Percentiles rank a stretch among this genome's conserved stretches.
Conservation (phyloP, 2,329 filamentous ascomycete species). For the Diaporthe ampelina region DNA sequence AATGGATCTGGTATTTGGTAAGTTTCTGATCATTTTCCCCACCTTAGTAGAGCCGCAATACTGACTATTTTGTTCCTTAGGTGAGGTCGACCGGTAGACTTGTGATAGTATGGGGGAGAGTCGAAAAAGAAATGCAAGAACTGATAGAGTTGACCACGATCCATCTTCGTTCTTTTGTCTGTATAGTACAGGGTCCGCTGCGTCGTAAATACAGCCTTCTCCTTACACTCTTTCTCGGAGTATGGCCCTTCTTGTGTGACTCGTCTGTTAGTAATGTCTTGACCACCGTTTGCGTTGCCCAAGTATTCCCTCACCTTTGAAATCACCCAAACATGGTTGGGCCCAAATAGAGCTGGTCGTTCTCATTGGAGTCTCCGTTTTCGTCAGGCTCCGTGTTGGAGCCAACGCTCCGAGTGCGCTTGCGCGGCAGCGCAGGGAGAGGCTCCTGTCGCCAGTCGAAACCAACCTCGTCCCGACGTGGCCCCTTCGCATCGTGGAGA, state of each 20-base stretch:
- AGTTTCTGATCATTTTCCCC: slow-evolving; percentile 50
- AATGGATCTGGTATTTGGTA: slow-evolving; percentile 91
- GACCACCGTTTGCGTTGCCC: neutral
- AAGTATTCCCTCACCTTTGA: neutral
- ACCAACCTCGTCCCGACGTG: neutral
- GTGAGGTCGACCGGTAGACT: slow-evolving; percentile 72
- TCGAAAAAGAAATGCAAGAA: slow-evolving; percentile 46
- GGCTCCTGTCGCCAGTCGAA: neutral
- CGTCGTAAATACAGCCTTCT: slow-evolving; percentile 35
- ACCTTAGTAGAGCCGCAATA: slow-evolving; percentile 18
- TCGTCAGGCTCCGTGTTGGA: neutral
- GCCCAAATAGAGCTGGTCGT: slow-evolving; percentile 2
- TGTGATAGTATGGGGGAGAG: slow-evolving; percentile 32
- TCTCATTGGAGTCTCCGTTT: neutral
- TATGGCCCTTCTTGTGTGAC: neutral
- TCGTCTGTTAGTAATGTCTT: slow-evolving; percentile 2
- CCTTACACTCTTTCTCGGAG: slow-evolving; percentile 1
- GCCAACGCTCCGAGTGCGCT: neutral
- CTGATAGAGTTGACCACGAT: slow-evolving; percentile 31
- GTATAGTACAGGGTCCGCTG: slow-evolving; percentile 21
- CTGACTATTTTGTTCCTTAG: slow-evolving; percentile 57
- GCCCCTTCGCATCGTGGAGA: neutral
- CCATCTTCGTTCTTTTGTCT: slow-evolving; percentile 34
- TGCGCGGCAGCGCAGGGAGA: neutral
- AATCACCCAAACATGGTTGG: neutral